phyloP scores from a whole-genome alignment of 176 grass and related monocot species.

The Oryza australiensis region DNA sequence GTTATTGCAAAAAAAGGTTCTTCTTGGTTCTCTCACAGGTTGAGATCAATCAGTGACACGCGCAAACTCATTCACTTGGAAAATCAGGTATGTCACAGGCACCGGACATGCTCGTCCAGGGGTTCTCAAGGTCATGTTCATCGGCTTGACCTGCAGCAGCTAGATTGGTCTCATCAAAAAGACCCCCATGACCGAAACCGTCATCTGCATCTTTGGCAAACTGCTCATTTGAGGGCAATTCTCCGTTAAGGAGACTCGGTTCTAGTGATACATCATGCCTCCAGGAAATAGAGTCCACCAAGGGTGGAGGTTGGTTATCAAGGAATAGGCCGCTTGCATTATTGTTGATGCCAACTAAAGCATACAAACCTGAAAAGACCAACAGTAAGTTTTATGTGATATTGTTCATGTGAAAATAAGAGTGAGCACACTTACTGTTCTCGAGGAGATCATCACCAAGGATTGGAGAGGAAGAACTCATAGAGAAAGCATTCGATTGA shows the following conservation, averaged over 20 bases:
- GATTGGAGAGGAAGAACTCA: slow-evolving; percentile 14
- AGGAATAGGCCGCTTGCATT: background rate
- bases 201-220: background rate
- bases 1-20: background rate
- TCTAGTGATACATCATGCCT: slow-evolving; percentile 24
- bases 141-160: background rate
- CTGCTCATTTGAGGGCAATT: background rate
- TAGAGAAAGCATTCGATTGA: slow-evolving; percentile 1
- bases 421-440: slow-evolving; percentile 28
- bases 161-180: background rate
- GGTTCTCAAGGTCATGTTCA: background rate
- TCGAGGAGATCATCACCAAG: slow-evolving; percentile 10
- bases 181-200: background rate
- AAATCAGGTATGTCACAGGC: slow-evolving; percentile 27
- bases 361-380: slow-evolving; percentile 30
- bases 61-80: background rate
- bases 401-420: background rate
- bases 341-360: background rate
- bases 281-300: background rate
- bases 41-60: background rate
- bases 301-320: background rate
- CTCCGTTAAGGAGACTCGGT: background rate
- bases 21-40: background rate
- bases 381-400: slow-evolving; percentile 1
- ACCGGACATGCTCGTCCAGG: slow-evolving; percentile 44